phyloP scores from a whole-genome alignment of 2,329 filamentous ascomycete species.

The Hypoxylon sp. region DNA sequence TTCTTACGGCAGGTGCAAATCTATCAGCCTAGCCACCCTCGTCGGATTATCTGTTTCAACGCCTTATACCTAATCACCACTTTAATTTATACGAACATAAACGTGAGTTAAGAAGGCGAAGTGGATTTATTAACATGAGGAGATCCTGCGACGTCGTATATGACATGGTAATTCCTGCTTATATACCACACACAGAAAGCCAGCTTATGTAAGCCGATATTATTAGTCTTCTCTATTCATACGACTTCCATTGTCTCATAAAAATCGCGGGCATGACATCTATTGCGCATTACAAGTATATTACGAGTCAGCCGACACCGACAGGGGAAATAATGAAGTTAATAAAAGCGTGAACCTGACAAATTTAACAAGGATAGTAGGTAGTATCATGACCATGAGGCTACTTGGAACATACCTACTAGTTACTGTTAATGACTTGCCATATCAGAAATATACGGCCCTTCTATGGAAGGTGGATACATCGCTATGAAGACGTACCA shows the following conservation, averaged over 20 bases:
- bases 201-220: not conserved
- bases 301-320: not conserved
- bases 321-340: not conserved
- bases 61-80: conserved; percentile 23
- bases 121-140: conserved; percentile 8
- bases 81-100: conserved; percentile 8
- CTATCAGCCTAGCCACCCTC: conserved; percentile 23
- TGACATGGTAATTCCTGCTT: conserved; percentile 8
- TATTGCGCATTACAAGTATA: not conserved
- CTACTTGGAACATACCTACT: not conserved
- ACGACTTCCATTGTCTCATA: not conserved
- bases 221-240: not conserved
- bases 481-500: not conserved
- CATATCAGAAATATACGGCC: not conserved
- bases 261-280: not conserved
- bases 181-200: conserved; percentile 20
- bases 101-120: conserved; percentile 1
- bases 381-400: not conserved
- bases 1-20: conserved; percentile 37
- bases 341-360: not conserved
- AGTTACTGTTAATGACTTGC: not conserved
- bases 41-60: conserved; percentile 33
- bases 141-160: conserved; percentile 11
- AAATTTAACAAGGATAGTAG: not conserved
- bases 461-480: not conserved